Percentiles rank a stretch among this genome's conserved stretches.
phyloP scores from a whole-genome alignment of 441 rosid genomes.

The Arabidopsis lyrata region DNA sequence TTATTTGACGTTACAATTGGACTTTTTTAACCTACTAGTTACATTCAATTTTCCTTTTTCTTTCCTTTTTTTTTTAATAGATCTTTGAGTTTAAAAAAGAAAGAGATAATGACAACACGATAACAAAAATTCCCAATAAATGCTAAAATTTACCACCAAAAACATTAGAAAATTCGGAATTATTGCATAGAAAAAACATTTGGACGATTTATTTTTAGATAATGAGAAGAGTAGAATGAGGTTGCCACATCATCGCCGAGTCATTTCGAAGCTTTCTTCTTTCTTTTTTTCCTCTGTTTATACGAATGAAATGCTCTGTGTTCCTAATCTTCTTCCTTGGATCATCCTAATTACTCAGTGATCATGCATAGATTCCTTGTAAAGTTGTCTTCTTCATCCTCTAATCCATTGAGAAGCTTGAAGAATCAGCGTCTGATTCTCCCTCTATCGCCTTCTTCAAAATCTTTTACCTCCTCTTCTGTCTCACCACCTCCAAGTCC shows the following conservation, averaged over 20 bases:
- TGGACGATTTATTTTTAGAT: too few species aligned
- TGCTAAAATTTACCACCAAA: too few species aligned
- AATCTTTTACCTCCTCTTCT: conserved; percentile 32
- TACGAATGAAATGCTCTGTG: neutral
- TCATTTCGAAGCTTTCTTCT: neutral
- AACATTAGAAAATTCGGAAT: too few species aligned
- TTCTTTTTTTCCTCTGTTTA: neutral
- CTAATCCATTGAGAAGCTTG: conserved; percentile 38
- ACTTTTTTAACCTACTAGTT: too few species aligned
- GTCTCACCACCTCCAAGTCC: conserved; percentile 37
- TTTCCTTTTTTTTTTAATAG: too few species aligned
- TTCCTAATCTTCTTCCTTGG: conserved; percentile 9
- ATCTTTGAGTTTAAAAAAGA: too few species aligned
- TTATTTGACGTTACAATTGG: too few species aligned
- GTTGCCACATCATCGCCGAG: conserved; percentile 5
- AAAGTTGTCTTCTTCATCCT: conserved; percentile 38
- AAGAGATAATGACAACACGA: too few species aligned
- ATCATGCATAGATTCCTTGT: conserved; percentile 61
- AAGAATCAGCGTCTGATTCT: conserved; percentile 27
- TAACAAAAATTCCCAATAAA: too few species aligned
- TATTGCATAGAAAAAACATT: too few species aligned
- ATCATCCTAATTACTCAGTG: conserved; percentile 18
- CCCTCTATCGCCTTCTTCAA: conserved; percentile 31
- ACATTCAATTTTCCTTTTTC: too few species aligned
- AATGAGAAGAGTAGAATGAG: neutral